Conservation (phyloP, 176 grass and related monocot species). For the Ampelocalamus luodianensis region DNA sequence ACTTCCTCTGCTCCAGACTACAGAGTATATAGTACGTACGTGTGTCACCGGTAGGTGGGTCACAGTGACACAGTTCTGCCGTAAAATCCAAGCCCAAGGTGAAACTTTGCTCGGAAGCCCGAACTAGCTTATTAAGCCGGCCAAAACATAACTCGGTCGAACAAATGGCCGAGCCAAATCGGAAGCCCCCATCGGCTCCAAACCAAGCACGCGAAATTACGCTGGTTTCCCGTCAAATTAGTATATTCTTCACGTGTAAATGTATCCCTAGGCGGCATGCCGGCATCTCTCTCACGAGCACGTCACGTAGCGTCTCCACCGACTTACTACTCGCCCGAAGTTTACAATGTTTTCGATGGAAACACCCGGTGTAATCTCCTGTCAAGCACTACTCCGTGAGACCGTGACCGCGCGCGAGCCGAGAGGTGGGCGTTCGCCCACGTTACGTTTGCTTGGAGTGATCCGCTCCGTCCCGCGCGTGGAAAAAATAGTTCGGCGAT, state of each 20-base stretch:
- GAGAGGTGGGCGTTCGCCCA: too few relatives aligned
- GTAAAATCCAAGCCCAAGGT: too few relatives aligned
- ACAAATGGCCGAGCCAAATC: neutral
- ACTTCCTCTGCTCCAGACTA: too few relatives aligned
- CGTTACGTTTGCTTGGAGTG: conserved; percentile 1
- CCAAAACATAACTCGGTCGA: neutral
- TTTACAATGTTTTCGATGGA: neutral
- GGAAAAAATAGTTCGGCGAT: neutral
- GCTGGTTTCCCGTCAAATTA: too few relatives aligned
- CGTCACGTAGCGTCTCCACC: too few relatives aligned
- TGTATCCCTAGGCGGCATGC: too few relatives aligned
- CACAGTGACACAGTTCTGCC: neutral
- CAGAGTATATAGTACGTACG: too few relatives aligned
- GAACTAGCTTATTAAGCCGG: too few relatives aligned
- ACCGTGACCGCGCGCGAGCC: neutral
- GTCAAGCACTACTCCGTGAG: neutral
- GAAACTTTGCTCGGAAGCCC: too few relatives aligned
- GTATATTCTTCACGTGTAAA: too few relatives aligned
- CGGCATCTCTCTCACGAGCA: too few relatives aligned
- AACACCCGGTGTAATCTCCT: neutral
- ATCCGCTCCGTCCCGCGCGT: neutral
- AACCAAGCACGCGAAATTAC: neutral
- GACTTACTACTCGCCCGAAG: too few relatives aligned
- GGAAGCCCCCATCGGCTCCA: neutral
- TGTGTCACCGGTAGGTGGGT: neutral